Evolutionary conservation across 352 stramenopile species (phyloP).

Genomic region (Phytophthora pini): DNA sequence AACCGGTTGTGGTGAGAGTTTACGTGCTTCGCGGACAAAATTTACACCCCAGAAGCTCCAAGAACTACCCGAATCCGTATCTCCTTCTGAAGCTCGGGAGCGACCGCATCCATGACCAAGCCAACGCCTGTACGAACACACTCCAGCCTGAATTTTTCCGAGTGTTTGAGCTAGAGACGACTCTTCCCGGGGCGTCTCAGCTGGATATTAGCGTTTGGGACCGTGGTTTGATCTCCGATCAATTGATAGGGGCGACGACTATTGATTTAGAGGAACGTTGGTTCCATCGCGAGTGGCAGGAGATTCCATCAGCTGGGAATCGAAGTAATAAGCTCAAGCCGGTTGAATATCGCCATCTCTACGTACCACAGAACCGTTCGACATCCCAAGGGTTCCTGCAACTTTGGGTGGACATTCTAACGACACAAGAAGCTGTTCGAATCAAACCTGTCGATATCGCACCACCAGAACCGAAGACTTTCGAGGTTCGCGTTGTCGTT

Average conservation of each 20-base stretch:
- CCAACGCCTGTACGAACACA: conserved; percentile 75
- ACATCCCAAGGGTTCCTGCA: conserved; percentile 77
- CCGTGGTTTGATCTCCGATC: conserved; percentile 75
- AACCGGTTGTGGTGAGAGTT: conserved; percentile 68
- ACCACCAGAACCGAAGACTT: conserved; percentile 66
- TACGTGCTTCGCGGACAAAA: conserved; percentile 79
- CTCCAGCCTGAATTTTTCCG: conserved; percentile 84
- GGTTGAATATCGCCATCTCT: conserved; percentile 90
- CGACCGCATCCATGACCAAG: conserved; percentile 66
- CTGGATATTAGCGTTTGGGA: conserved; percentile 86
- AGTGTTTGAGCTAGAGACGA: conserved; percentile 70
- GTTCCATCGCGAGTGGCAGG: conserved; percentile 91
- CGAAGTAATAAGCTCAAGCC: conserved; percentile 62
- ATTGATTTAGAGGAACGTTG: conserved; percentile 95
- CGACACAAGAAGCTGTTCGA: conserved; percentile 62
- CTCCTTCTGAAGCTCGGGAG: conserved; percentile 80
- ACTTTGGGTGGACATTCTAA: conserved; percentile 93
- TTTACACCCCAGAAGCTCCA: conserved; percentile 81
- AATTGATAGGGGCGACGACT: conserved; percentile 91
- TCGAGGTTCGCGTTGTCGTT: conserved; percentile 90
- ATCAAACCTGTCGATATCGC: conserved; percentile 76
- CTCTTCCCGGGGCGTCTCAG: conserved; percentile 76
- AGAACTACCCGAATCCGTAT: conserved; percentile 85
- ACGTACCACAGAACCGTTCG: conserved; percentile 64
- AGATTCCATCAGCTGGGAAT: conserved; percentile 34